Evolutionary conservation across 306 rosid genomes (phyloP).

Genomic region (Gastrolobium villosum): DNA sequence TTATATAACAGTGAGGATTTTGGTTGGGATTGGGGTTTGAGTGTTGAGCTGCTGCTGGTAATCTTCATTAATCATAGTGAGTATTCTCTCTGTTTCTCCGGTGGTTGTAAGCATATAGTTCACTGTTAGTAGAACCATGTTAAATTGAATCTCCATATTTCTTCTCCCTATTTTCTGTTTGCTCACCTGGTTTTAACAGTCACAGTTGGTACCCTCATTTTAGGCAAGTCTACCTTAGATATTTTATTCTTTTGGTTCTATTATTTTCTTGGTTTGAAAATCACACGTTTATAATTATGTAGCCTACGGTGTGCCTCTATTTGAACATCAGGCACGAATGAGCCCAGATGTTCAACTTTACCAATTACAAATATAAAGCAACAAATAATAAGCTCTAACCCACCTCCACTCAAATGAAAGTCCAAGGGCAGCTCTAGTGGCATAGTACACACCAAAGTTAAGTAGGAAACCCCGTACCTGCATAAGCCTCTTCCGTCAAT

Average conservation of each 20-base stretch:
- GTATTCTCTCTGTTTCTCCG: neutral
- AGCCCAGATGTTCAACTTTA: neutral
- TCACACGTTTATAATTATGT: conserved; percentile 6
- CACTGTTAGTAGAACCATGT: neutral
- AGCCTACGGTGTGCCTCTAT: conserved; percentile 31
- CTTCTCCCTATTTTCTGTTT: neutral
- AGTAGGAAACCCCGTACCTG: conserved; percentile 98
- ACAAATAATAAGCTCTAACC: conserved; percentile 49
- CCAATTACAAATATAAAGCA: conserved; percentile 39
- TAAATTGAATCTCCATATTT: neutral
- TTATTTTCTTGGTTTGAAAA: conserved; percentile 29
- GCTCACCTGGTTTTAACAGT: neutral
- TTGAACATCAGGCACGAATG: conserved; percentile 25
- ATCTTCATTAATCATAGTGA: neutral
- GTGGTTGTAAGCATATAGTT: neutral
- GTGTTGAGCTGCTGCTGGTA: neutral
- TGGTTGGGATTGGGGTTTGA: neutral
- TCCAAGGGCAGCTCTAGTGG: conserved; percentile 96
- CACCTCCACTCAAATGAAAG: conserved; percentile 96
- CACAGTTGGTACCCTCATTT: neutral
- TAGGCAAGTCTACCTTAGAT: conserved; percentile 23
- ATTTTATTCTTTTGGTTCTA: conserved; percentile 21
- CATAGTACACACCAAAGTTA: conserved; percentile 94
- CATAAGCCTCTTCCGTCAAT: conserved; percentile 50
- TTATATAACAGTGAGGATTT: neutral